Percentiles rank a stretch among this genome's conserved stretches.
Evolutionary conservation across 208 protist genomes (phyloP).

Genomic region (Wallacemonas collosoma): DNA sequence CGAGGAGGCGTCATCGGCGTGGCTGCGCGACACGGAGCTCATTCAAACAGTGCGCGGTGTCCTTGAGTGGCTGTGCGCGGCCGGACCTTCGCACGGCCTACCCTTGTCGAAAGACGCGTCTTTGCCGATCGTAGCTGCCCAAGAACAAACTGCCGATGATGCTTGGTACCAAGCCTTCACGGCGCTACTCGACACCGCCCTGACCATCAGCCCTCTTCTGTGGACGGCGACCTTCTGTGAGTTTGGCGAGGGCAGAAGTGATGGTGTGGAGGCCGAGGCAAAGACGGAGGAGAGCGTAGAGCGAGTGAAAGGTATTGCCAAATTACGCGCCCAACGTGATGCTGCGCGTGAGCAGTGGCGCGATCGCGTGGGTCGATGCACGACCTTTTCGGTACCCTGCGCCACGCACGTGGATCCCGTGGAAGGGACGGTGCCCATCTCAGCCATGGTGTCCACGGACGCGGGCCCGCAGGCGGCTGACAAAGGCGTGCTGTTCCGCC

Average conservation of each 20-base stretch:
- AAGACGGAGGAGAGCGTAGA: too few species aligned
- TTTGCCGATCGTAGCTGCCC: not conserved
- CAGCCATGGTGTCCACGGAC: too few species aligned
- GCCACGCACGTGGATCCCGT: not conserved
- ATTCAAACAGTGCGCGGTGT: not conserved
- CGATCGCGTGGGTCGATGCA: conserved; percentile 43
- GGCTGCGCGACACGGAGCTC: not conserved
- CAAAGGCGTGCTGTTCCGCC: conserved; percentile 25
- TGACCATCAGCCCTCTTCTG: conserved; percentile 27
- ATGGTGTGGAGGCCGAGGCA: too few species aligned
- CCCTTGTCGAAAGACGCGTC: not conserved
- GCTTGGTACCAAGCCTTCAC: conserved; percentile 2
- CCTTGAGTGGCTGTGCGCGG: not conserved
- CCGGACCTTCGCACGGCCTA: not conserved
- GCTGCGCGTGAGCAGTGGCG: conserved; percentile 43
- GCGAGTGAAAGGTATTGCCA: conserved; percentile 31
- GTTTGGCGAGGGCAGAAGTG: too few species aligned
- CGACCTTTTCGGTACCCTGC: conserved; percentile 43
- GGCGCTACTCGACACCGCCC: conserved; percentile 19
- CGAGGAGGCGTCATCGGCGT: too few species aligned
- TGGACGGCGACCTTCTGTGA: conserved; percentile 32
- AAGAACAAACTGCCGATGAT: not conserved
- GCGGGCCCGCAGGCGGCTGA: not conserved
- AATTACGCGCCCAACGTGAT: conserved; percentile 39
- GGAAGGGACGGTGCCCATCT: not conserved